A percentile compares a stretch with the other conserved stretches of the same genome.
Conservation (phyloP, 208 protist genomes). For the Trypanosoma avium region DNA sequence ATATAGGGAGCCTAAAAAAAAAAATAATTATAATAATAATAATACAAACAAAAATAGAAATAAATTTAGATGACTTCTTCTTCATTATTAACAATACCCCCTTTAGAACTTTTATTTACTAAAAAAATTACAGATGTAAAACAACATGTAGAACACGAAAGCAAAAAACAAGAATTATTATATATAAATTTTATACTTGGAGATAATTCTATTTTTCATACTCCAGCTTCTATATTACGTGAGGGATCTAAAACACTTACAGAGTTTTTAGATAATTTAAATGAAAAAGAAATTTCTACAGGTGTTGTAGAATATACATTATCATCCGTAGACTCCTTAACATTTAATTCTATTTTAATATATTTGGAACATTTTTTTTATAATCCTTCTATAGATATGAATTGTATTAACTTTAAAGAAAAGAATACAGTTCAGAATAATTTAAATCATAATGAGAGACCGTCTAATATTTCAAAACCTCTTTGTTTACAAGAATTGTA, state of each 20-base stretch:
- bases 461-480: slow-evolving; percentile 33
- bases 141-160: background rate
- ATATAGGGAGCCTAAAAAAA: no score
- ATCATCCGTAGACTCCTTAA: slow-evolving; percentile 27
- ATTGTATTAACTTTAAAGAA: no score
- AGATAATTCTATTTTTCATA: slow-evolving; percentile 24
- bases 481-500: slow-evolving; percentile 55
- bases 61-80: no score
- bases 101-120: slow-evolving; percentile 8
- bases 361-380: slow-evolving; percentile 84
- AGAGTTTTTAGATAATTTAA: slow-evolving; percentile 36
- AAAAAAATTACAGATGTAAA: background rate
- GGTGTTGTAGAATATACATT: slow-evolving; percentile 31
- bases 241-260: slow-evolving; percentile 35
- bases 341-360: slow-evolving; percentile 56
- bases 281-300: slow-evolving; percentile 5
- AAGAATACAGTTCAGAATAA: background rate
- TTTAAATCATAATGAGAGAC: background rate
- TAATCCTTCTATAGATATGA: no score
- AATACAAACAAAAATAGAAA: no score
- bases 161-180: background rate
- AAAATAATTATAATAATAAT: no score
- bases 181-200: slow-evolving; percentile 12
- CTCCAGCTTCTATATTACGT: slow-evolving; percentile 42
- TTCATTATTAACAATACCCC: no score